Percentiles rank a stretch among this genome's conserved stretches.
Evolutionary conservation across 2,329 filamentous ascomycete species (phyloP).

Genomic region (Apiospora hydei): DNA sequence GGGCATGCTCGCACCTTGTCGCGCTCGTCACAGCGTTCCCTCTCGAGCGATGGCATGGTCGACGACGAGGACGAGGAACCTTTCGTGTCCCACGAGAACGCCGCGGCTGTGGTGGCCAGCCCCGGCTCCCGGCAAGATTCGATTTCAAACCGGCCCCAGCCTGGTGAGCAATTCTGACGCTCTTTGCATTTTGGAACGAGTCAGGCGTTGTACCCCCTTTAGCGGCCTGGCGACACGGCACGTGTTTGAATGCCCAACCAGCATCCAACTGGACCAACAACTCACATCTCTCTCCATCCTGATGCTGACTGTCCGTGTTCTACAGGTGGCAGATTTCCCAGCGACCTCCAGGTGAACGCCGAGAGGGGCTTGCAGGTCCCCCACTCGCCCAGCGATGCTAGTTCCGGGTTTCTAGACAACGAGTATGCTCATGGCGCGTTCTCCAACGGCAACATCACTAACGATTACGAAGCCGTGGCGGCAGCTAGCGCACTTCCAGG

Average conservation of each 20-base stretch:
- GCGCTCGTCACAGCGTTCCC: slow-evolving; percentile 66
- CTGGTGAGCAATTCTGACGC: slow-evolving; percentile 70
- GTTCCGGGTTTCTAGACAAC: slow-evolving; percentile 62
- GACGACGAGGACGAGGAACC: slow-evolving; percentile 77
- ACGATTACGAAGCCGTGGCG: slow-evolving; percentile 65
- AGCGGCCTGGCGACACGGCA: slow-evolving; percentile 12
- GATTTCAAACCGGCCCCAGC: slow-evolving; percentile 74
- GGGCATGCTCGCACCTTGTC: slow-evolving; percentile 82
- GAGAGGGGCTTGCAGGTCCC: slow-evolving; percentile 81
- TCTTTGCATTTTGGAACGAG: slow-evolving; percentile 20
- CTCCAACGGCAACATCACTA: slow-evolving; percentile 32
- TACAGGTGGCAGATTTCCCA: slow-evolving; percentile 75
- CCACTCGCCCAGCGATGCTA: slow-evolving; percentile 82
- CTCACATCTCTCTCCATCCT: not conserved
- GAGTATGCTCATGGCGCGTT: slow-evolving; percentile 35
- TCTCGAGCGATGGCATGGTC: slow-evolving; percentile 78
- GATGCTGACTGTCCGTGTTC: slow-evolving; percentile 18
- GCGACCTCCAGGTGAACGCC: slow-evolving; percentile 84
- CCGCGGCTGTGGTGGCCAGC: slow-evolving; percentile 60
- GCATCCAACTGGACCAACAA: not conserved
- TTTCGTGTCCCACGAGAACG: slow-evolving; percentile 59
- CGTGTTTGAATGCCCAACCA: not conserved
- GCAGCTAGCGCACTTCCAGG: slow-evolving; percentile 64
- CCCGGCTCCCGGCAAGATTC: slow-evolving; percentile 58
- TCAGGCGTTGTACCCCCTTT: slow-evolving; percentile 1